phyloP scores from a whole-genome alignment of 495 filamentous ascomycete species.

The Eremomyces bilateralis region DNA sequence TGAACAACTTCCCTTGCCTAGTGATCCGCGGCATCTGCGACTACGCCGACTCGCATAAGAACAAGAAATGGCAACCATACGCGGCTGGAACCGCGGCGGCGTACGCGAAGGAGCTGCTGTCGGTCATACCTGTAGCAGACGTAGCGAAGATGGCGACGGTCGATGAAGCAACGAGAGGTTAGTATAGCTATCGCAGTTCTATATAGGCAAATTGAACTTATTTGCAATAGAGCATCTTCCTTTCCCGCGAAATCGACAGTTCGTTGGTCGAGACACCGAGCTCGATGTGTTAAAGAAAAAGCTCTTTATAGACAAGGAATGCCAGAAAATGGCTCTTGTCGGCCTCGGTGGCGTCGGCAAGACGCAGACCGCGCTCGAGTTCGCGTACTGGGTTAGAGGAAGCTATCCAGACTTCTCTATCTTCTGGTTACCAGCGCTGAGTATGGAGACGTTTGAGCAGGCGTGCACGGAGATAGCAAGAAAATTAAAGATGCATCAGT shows the following conservation, averaged over 20 bases:
- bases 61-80: conserved; percentile 10
- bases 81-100: conserved; percentile 9
- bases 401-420: conserved; percentile 7
- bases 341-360: conserved; percentile 10
- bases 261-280: conserved; percentile 4
- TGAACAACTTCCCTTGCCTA: conserved; percentile 7
- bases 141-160: not conserved
- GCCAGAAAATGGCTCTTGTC: conserved; percentile 8
- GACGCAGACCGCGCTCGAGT: conserved; percentile 10
- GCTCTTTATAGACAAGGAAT: conserved; percentile 5
- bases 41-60: conserved; percentile 12
- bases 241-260: conserved; percentile 5
- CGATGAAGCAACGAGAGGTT: conserved; percentile 5
- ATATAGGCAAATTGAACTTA: conserved; percentile 1
- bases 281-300: conserved; percentile 7
- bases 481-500: conserved; percentile 4
- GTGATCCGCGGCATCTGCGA: conserved; percentile 12
- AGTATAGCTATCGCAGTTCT: conserved; percentile 7
- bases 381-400: conserved; percentile 9
- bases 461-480: conserved; percentile 4
- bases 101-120: conserved; percentile 6
- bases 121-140: not conserved
- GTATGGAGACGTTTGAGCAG: conserved; percentile 10
- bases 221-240: conserved; percentile 4
- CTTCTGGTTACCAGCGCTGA: conserved; percentile 12